Evolutionary conservation across 495 filamentous ascomycete species (phyloP).

Genomic region (Penicillium tannophilum): DNA sequence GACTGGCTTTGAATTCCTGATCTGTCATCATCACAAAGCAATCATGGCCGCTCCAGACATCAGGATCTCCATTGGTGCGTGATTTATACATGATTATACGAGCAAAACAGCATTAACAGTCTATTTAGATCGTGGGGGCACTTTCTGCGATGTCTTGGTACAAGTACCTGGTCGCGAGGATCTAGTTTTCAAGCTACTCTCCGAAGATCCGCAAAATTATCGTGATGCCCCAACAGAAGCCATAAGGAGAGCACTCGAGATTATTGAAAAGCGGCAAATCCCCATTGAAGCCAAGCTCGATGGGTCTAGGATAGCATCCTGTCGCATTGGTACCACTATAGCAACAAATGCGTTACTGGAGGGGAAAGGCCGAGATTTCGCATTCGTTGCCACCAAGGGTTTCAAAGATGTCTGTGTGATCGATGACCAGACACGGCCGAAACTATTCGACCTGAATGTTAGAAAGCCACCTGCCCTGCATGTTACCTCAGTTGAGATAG

Average conservation of each 20-base stretch:
- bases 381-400: slow-evolving; percentile 19
- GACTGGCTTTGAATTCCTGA: neutral
- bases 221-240: slow-evolving; percentile 78
- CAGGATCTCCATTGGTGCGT: slow-evolving; percentile 9
- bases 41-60: neutral
- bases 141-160: slow-evolving; percentile 29
- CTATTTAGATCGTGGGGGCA: slow-evolving; percentile 28
- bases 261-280: slow-evolving; percentile 54
- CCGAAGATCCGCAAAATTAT: slow-evolving; percentile 78
- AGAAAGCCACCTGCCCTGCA: slow-evolving; percentile 7
- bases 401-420: slow-evolving; percentile 23
- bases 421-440: slow-evolving; percentile 23
- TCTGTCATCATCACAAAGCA: neutral
- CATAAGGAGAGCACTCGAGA: slow-evolving; percentile 74
- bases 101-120: neutral
- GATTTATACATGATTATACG: neutral
- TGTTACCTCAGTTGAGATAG: neutral
- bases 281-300: slow-evolving; percentile 15
- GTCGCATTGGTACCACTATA: slow-evolving; percentile 25
- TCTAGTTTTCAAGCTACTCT: slow-evolving; percentile 76
- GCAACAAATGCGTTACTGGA: slow-evolving; percentile 27
- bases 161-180: slow-evolving; percentile 22
- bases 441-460: slow-evolving; percentile 23
- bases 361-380: slow-evolving; percentile 20
- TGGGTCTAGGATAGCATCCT: slow-evolving; percentile 18